Evolutionary conservation across 208 protist genomes (phyloP).

Genomic region (Herpetomonas tarakana): DNA sequence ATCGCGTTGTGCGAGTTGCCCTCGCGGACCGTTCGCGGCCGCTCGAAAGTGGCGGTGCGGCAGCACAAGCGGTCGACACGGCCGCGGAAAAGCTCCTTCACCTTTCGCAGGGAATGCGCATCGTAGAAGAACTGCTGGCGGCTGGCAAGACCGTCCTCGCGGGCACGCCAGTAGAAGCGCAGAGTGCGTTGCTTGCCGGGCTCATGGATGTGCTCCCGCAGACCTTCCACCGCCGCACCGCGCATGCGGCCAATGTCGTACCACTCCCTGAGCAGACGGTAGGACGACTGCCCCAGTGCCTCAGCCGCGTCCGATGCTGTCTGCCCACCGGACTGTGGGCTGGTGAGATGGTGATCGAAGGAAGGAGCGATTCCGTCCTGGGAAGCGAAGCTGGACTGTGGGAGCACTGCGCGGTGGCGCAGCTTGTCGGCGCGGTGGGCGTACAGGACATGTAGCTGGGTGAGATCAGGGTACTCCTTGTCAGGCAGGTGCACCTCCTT

Average conservation of each 20-base stretch:
- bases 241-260: slow-evolving; percentile 75
- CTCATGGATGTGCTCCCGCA: slow-evolving; percentile 67
- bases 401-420: slow-evolving; percentile 44
- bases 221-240: slow-evolving; percentile 54
- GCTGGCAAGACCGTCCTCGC: slow-evolving; percentile 79
- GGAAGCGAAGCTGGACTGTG: slow-evolving; percentile 7
- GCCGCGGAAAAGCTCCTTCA: slow-evolving; percentile 83
- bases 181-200: slow-evolving; percentile 67
- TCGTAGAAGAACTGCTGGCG: slow-evolving; percentile 80
- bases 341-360: neutral
- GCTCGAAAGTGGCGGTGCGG: slow-evolving; percentile 71
- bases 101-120: slow-evolving; percentile 48
- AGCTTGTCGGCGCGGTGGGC: slow-evolving; percentile 82
- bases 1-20: slow-evolving; percentile 28
- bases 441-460: slow-evolving; percentile 77
- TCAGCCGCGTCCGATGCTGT: neutral
- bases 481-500: slow-evolving; percentile 63
- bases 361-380: neutral
- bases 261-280: slow-evolving; percentile 61
- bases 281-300: slow-evolving; percentile 7
- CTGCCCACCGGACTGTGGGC: neutral
- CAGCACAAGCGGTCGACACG: slow-evolving; percentile 75
- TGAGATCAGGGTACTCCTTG: slow-evolving; percentile 21
- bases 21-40: slow-evolving; percentile 28
- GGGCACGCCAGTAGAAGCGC: slow-evolving; percentile 82